Percentiles rank a stretch among this genome's conserved stretches.
Evolutionary conservation across 495 filamentous ascomycete genomes (phyloP).

Genomic region (Penicillium antarcticum): DNA sequence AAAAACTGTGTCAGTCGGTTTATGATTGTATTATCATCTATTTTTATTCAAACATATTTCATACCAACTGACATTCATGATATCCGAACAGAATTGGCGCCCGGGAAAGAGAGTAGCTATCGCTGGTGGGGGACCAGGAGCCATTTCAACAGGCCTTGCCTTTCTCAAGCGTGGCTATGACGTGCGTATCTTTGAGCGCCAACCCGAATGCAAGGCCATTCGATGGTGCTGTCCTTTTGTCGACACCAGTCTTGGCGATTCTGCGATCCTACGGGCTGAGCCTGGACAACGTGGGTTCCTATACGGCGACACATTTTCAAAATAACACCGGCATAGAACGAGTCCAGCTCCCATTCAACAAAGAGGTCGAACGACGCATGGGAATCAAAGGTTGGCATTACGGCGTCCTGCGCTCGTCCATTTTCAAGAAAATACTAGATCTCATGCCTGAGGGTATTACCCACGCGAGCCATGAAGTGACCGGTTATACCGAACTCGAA

Average conservation of each 20-base stretch:
- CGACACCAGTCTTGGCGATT: constrained; percentile 8
- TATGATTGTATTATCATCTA: too few relatives aligned
- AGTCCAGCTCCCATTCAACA: constrained; percentile 16
- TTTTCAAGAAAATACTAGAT: constrained; percentile 17
- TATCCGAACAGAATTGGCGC: constrained; percentile 1
- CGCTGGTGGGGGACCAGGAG: constrained; percentile 7
- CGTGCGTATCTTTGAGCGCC: constrained; percentile 7
- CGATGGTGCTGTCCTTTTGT: constrained; percentile 6
- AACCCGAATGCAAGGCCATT: constrained; percentile 11
- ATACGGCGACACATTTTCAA: constrained; percentile 10
- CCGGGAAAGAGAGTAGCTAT: constrained; percentile 10
- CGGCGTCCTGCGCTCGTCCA: constrained; percentile 15
- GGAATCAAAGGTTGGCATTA: constrained; percentile 23
- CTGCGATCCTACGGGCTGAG: constrained; percentile 8
- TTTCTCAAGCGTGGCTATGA: constrained; percentile 11
- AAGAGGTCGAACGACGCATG: constrained; percentile 12
- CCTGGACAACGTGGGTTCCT: constrained; percentile 4
- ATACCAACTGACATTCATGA: too few relatives aligned
- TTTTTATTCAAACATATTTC: too few relatives aligned
- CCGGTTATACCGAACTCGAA: constrained; percentile 3
- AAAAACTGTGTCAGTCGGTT: too few relatives aligned
- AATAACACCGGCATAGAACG: constrained; percentile 4
- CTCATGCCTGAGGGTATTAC: constrained; percentile 11
- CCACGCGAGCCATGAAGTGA: constrained; percentile 8
- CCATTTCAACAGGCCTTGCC: constrained; percentile 9